These are phyloP conservation scores for Trebouxia sp. DNA, from an alignment of 139 green algal genomes.

Conservation along the genomic window DNA sequence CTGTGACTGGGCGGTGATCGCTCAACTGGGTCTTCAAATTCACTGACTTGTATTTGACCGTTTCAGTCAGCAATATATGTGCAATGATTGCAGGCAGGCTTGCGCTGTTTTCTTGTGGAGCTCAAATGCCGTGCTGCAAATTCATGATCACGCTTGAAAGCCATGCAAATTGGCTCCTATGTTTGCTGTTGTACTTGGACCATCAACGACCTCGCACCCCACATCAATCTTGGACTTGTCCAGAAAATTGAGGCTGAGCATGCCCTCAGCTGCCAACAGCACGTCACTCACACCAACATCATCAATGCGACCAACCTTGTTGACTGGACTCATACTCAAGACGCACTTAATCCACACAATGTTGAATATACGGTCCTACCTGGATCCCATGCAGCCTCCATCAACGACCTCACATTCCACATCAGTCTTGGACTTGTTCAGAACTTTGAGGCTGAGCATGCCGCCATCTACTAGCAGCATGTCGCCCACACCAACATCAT, in stretches of 20 bases:
- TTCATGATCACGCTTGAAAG: neutral
- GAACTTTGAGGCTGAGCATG: slow-evolving; percentile 67
- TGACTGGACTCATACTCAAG: neutral
- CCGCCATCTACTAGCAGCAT: slow-evolving; percentile 80
- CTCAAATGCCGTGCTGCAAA: no score
- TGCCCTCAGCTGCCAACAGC: neutral
- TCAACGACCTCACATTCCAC: slow-evolving; percentile 72
- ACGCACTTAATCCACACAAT: neutral
- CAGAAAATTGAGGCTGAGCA: neutral
- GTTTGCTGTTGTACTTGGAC: neutral
- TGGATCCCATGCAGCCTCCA: slow-evolving; percentile 64
- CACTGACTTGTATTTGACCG: no score
- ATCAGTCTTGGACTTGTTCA: slow-evolving; percentile 59
- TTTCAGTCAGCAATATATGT: neutral
- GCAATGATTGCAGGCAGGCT: neutral
- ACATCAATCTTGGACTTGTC: neutral
- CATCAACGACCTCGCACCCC: neutral
- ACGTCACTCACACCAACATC: neutral
- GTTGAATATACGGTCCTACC: neutral
- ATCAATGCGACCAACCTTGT: neutral
- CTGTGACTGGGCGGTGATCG: no score
- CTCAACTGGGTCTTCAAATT: no score
- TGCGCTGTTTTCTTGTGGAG: no score
- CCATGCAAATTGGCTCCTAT: neutral
- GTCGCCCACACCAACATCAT: slow-evolving; percentile 74